These are phyloP conservation scores for Pholiota molesta DNA, from an alignment of 768 basidiomycete genomes.

Conservation along the genomic window DNA sequence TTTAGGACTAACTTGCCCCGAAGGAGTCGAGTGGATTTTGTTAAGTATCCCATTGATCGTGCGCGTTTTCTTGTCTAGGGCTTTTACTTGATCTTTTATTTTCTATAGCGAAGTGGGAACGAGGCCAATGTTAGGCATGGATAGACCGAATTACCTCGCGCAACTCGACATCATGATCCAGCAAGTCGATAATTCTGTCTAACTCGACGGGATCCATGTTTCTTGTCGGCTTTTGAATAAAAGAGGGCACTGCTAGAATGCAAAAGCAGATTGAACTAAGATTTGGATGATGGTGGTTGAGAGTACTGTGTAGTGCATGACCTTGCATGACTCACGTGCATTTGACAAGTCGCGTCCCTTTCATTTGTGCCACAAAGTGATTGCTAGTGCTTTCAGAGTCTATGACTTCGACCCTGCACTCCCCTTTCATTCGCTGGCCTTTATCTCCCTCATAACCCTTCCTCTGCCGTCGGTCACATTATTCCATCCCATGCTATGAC, in stretches of 20 bases:
- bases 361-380: neutral
- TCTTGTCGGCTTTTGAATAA: neutral
- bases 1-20: conserved; percentile 49
- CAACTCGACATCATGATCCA: conserved; percentile 65
- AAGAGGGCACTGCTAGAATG: neutral
- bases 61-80: conserved; percentile 76
- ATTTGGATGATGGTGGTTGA: neutral
- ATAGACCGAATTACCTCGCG: conserved; percentile 54
- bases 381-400: too few species aligned
- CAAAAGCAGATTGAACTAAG: neutral
- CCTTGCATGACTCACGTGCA: neutral
- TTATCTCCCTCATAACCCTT: neutral
- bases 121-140: neutral
- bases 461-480: neutral
- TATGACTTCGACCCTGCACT: conserved; percentile 7
- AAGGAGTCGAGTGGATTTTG: conserved; percentile 77
- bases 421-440: neutral
- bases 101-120: conserved; percentile 46
- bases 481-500: neutral
- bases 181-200: conserved; percentile 56
- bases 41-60: conserved; percentile 76
- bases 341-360: conserved; percentile 4
- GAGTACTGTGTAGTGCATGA: too few species aligned
- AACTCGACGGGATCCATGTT: conserved; percentile 62
- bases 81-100: conserved; percentile 76